Conservation (phyloP, 2,329 filamentous ascomycete species). For the Elsinoe necatrix region DNA sequence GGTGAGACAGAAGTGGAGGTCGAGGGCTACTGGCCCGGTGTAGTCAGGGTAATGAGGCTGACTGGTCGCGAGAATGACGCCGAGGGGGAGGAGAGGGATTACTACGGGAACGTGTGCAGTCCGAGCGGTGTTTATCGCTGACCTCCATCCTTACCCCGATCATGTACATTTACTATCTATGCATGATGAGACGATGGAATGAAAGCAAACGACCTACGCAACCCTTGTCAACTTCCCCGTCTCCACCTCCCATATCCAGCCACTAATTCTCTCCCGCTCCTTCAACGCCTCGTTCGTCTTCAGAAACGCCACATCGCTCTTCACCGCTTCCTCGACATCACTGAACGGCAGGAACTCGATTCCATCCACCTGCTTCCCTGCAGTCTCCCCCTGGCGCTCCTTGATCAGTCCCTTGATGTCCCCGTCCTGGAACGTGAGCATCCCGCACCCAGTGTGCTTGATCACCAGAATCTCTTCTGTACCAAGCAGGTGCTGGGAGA, state of each 20-base stretch:
- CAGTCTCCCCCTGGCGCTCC: neutral
- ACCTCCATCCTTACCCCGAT: neutral
- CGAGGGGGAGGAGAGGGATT: constrained; percentile 27
- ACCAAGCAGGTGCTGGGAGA: constrained; percentile 70
- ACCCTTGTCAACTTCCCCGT: constrained; percentile 54
- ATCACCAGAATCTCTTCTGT: constrained; percentile 67
- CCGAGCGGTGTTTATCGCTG: constrained; percentile 26
- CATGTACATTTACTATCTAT: too few relatives aligned
- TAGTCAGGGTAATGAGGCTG: constrained; percentile 49
- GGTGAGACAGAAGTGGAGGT: constrained; percentile 33
- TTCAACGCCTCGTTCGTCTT: constrained; percentile 52
- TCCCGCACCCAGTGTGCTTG: constrained; percentile 67
- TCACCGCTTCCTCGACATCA: constrained; percentile 55
- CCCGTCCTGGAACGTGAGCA: constrained; percentile 46
- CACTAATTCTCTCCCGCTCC: constrained; percentile 53
- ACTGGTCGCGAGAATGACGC: constrained; percentile 1
- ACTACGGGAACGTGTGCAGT: constrained; percentile 28
- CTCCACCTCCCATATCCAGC: constrained; percentile 72
- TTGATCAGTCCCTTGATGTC: constrained; percentile 4
- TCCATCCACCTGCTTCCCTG: neutral
- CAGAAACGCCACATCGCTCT: constrained; percentile 57
- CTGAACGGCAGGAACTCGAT: constrained; percentile 60
- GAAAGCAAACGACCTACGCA: constrained; percentile 25
- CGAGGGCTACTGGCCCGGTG: constrained; percentile 52
- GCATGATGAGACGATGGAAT: too few relatives aligned